Percentiles rank a stretch among this genome's conserved stretches.
These are phyloP conservation scores for Epichloe sylvatica DNA, from an alignment of 2,329 filamentous ascomycete genomes.

Conservation along the genomic window DNA sequence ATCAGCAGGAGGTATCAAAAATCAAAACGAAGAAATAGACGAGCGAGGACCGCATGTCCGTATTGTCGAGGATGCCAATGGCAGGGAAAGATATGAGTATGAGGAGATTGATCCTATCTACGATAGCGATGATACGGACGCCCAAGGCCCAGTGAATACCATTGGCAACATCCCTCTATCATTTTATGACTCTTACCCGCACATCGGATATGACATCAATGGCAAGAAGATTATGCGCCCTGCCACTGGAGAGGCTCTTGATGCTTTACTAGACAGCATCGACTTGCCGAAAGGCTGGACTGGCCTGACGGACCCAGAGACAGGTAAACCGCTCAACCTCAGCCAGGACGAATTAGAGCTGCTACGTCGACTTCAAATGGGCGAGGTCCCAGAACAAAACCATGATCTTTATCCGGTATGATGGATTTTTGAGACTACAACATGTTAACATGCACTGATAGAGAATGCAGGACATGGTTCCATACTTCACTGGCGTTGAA, in stretches of 20 bases:
- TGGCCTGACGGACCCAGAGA: slow-evolving; percentile 82
- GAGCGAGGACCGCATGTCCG: slow-evolving; percentile 1
- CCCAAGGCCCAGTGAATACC: slow-evolving; percentile 66
- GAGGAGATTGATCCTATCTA: slow-evolving; percentile 88
- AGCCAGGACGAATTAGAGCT: slow-evolving; percentile 81
- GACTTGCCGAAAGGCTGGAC: slow-evolving; percentile 97
- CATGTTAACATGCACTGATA: not conserved
- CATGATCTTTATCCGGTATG: slow-evolving; percentile 82
- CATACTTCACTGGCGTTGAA: slow-evolving; percentile 82
- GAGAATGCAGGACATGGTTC: slow-evolving; percentile 56
- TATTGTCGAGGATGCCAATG: slow-evolving; percentile 74
- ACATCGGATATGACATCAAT: slow-evolving; percentile 98
- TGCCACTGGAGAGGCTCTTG: slow-evolving; percentile 82
- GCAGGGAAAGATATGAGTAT: slow-evolving; percentile 81
- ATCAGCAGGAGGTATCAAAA: slow-evolving; percentile 24
- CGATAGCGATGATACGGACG: slow-evolving; percentile 89
- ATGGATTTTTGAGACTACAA: slow-evolving; percentile 14
- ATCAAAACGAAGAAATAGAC: not conserved
- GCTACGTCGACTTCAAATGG: slow-evolving; percentile 74
- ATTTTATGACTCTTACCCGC: slow-evolving; percentile 95
- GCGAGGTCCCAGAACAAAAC: slow-evolving; percentile 73
- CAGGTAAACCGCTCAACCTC: slow-evolving; percentile 81
- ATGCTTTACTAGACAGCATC: slow-evolving; percentile 89
- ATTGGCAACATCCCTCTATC: slow-evolving; percentile 89
- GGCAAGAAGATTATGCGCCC: slow-evolving; percentile 96